These are phyloP conservation scores for Kockiozyma suomiensis DNA, from an alignment of 805 yeast genomes.

Conservation along the genomic window DNA sequence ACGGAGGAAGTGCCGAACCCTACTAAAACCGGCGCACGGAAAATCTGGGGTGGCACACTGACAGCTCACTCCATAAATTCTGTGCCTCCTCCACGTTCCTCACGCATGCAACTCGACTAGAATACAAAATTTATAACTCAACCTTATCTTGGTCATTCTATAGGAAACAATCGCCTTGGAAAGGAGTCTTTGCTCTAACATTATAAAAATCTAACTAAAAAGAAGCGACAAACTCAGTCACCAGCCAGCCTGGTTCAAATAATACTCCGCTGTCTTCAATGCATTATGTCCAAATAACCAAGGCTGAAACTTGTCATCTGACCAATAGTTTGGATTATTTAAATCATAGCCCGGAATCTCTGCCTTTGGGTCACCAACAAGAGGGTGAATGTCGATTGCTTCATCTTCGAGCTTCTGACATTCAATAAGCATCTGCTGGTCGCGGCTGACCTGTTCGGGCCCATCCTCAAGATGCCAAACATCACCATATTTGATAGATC, in stretches of 20 bases:
- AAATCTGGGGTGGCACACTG: no score
- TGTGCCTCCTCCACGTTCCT: no score
- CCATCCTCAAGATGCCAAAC: slow-evolving; percentile 13
- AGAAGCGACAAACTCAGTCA: no score
- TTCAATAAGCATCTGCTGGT: background rate
- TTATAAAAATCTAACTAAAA: background rate
- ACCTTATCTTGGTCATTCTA: no score
- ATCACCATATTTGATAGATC: slow-evolving; percentile 3
- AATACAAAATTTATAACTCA: no score
- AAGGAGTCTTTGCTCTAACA: background rate
- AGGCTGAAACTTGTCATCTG: slow-evolving; percentile 7
- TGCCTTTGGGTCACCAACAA: background rate
- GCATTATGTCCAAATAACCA: slow-evolving; percentile 13
- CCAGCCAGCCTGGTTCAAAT: background rate
- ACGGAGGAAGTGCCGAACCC: no score
- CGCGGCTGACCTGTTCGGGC: background rate
- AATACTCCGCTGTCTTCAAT: background rate
- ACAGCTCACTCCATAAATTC: no score
- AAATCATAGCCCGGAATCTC: background rate
- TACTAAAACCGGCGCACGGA: no score
- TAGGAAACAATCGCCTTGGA: no score
- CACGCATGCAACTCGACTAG: no score
- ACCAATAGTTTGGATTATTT: slow-evolving; percentile 4
- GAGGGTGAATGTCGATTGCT: background rate
- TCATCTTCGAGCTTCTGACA: background rate